Percentiles rank a stretch among this genome's conserved stretches.
These are phyloP conservation scores for Colletotrichum sp. DNA, from an alignment of 2,329 filamentous ascomycete species.

Conservation along the genomic window DNA sequence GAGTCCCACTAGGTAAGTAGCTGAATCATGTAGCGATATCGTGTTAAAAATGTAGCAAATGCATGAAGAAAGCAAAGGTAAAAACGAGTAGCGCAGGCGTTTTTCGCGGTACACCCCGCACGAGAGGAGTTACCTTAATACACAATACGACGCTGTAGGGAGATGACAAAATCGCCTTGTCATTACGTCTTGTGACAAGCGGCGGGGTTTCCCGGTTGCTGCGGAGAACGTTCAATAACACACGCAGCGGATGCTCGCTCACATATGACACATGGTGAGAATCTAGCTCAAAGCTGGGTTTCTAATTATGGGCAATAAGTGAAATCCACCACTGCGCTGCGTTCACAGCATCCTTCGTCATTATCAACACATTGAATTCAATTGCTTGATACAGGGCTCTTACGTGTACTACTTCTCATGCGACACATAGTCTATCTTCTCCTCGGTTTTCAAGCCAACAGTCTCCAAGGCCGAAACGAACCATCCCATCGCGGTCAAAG, in stretches of 20 bases:
- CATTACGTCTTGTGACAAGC: neutral
- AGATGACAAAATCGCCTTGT: neutral
- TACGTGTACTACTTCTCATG: neutral
- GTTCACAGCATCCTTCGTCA: neutral
- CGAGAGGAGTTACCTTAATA: neutral
- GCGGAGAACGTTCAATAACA: neutral
- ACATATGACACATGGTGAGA: no score
- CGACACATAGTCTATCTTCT: neutral
- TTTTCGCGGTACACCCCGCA: neutral
- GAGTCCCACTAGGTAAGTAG: neutral
- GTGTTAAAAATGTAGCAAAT: neutral
- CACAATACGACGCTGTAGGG: neutral
- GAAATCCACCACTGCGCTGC: no score
- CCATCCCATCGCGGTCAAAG: neutral
- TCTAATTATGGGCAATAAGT: no score
- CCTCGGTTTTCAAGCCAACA: neutral
- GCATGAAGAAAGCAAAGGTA: neutral
- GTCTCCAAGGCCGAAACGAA: neutral
- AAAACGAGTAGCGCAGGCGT: neutral
- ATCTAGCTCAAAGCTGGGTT: no score
- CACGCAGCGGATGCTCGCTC: neutral
- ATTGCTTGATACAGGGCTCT: neutral
- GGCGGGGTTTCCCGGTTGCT: neutral
- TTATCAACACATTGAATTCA: neutral
- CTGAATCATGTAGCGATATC: neutral